phyloP scores from a whole-genome alignment of 805 yeast genomes.

The Diddensiella caesifluorescens region DNA sequence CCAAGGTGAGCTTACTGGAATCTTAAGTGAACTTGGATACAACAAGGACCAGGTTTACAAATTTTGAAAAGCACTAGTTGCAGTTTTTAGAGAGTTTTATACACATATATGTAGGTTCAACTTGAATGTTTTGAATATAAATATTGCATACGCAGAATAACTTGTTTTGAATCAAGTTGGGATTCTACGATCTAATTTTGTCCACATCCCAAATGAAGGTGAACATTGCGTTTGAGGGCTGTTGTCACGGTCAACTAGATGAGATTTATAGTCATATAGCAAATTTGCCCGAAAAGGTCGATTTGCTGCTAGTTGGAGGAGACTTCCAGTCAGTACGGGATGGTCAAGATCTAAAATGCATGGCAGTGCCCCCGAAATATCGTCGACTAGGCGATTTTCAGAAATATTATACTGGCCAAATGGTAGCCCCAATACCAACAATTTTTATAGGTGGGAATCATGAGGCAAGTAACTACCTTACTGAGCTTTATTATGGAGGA shows the following conservation, averaged over 20 bases:
- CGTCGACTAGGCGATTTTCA: slow-evolving; percentile 72
- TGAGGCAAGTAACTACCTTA: slow-evolving; percentile 75
- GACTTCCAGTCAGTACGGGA: slow-evolving; percentile 82
- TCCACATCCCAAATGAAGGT: too few relatives aligned
- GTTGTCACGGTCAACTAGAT: slow-evolving; percentile 79
- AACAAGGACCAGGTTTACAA: slow-evolving; percentile 83
- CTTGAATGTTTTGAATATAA: too few relatives aligned
- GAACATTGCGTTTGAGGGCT: slow-evolving; percentile 74
- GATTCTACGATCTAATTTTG: not conserved
- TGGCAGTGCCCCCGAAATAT: slow-evolving; percentile 79
- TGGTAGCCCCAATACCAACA: slow-evolving; percentile 68
- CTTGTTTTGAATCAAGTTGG: too few relatives aligned
- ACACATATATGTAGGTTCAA: too few relatives aligned
- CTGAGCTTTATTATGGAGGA: slow-evolving; percentile 77
- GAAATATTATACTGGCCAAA: slow-evolving; percentile 56
- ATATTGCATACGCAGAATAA: too few relatives aligned
- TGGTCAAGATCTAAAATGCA: slow-evolving; percentile 55
- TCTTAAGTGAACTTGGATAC: slow-evolving; percentile 83
- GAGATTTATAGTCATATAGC: slow-evolving; percentile 44
- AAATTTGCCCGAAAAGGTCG: slow-evolving; percentile 33
- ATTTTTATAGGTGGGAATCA: slow-evolving; percentile 93
- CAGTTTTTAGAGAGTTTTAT: not conserved
- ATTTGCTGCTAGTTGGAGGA: slow-evolving; percentile 75
- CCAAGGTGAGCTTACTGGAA: slow-evolving; percentile 92
- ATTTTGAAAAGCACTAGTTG: slow-evolving; percentile 42